phyloP scores from a whole-genome alignment of 352 stramenopile species.

The Pythium brachiatum region DNA sequence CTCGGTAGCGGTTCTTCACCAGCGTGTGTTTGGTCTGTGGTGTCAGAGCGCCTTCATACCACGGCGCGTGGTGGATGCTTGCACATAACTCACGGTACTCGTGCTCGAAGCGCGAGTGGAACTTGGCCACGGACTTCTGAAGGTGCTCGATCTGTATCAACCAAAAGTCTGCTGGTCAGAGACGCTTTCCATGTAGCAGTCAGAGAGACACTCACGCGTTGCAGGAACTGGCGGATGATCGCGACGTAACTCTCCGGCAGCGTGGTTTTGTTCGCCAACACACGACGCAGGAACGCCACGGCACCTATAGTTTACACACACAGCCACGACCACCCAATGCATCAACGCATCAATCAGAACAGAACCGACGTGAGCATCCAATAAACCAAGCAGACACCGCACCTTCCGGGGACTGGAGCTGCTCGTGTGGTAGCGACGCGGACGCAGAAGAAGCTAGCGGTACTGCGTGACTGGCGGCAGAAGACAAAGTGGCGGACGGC shows the following conservation, averaged over 20 bases:
- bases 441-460: background rate
- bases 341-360: background rate
- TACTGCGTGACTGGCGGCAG: background rate
- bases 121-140: slow-evolving; percentile 26
- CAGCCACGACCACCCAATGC: background rate
- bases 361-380: background rate
- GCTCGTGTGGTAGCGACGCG: background rate
- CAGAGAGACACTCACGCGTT: slow-evolving; percentile 1
- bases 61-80: slow-evolving; percentile 53
- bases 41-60: slow-evolving; percentile 52
- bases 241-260: slow-evolving; percentile 18
- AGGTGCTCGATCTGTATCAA: slow-evolving; percentile 30
- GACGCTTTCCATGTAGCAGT: background rate
- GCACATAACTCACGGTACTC: slow-evolving; percentile 68
- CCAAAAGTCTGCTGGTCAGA: background rate
- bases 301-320: background rate
- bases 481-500: background rate
- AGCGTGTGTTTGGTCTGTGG: slow-evolving; percentile 66
- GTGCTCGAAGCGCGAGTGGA: slow-evolving; percentile 43
- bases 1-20: slow-evolving; percentile 73
- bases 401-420: background rate
- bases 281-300: slow-evolving; percentile 27
- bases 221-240: slow-evolving; percentile 22
- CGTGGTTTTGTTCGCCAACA: slow-evolving; percentile 19
- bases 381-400: too few species aligned